Evolutionary conservation across 768 basidiomycete genomes (phyloP), one percentile per base, ranked within the genome.

Genomic region (Boletus rubroflammeus): DNA sequence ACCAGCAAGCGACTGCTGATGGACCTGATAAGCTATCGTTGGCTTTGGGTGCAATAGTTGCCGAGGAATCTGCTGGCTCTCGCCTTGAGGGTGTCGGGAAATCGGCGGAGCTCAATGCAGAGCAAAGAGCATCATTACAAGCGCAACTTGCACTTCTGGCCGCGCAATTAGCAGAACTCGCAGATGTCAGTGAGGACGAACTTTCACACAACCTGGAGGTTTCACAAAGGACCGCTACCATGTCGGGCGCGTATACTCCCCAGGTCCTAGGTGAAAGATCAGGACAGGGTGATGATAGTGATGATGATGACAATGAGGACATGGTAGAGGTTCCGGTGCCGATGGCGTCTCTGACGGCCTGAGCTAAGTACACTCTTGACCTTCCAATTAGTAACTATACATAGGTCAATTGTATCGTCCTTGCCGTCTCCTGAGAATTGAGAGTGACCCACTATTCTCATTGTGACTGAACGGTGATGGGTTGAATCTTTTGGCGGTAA

Each of bases 141-240:
- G 86, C 85, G 1, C 86, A 86, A 58, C 75, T 90, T 41, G 87
- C 83, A 3, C 75, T 90, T 29, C 66, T 90, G 51, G 86, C 88
- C 5, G 85, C 83, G 0, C 89, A 90, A 62, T 66, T 91, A 25
- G 79, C 81, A 25, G 88, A 88, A 65, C 74, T 89, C 44, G 83
- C 80, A 14, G 79, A 81, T 48, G 72, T 70, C 41, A 57, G 57
- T 11, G 73, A 71, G 34, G 70, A 68, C 34, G 65, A 60, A 35
- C 56, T 69, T 17, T 69, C 69, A 15, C 61, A 65, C 1, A 68
- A 70, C 35, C 41, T 67, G 31, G 61, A 70, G 28, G 40, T 50
- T 13, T 31, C 50, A 25, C 57, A 56, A 23, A 47, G 47, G 49
- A 45, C 35, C 2, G 25, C 7, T 6, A 14, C 35, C 15, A 28